Conservation (phyloP, 106 monocot genomes). For the Phalaenopsis equestris region DNA sequence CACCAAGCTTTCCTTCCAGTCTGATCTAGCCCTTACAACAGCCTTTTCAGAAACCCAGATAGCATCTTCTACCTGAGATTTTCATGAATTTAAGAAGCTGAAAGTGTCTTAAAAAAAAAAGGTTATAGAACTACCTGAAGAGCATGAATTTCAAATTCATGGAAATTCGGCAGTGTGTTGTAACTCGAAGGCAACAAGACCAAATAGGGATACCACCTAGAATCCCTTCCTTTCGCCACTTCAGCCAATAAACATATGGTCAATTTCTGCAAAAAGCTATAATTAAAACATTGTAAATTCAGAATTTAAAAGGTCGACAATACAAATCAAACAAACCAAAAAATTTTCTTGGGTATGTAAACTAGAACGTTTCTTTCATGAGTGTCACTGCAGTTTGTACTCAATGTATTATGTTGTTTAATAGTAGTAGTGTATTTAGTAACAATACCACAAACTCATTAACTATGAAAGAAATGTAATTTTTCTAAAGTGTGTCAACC, state of each 20-base stretch:
- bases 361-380: not conserved
- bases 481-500: no score
- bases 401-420: not conserved
- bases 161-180: slow-evolving; percentile 58
- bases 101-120: not conserved
- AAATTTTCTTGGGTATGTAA: not conserved
- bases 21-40: slow-evolving; percentile 32
- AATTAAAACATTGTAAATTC: not conserved
- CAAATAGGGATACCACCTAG: slow-evolving; percentile 84
- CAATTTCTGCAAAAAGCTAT: slow-evolving; percentile 47
- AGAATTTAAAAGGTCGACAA: not conserved
- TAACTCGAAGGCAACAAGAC: slow-evolving; percentile 59
- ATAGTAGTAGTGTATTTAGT: no score
- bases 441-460: no score
- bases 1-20: slow-evolving; percentile 53
- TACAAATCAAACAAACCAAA: not conserved
- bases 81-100: not conserved
- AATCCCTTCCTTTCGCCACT: slow-evolving; percentile 77
- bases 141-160: slow-evolving; percentile 44
- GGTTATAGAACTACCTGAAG: slow-evolving; percentile 43
- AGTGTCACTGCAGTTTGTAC: not conserved
- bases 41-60: slow-evolving; percentile 70
- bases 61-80: slow-evolving; percentile 69
- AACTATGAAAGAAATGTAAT: no score
- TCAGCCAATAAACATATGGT: slow-evolving; percentile 76